Conservation (phyloP, 208 protist genomes). For the Leishmania lainsoni region DNA sequence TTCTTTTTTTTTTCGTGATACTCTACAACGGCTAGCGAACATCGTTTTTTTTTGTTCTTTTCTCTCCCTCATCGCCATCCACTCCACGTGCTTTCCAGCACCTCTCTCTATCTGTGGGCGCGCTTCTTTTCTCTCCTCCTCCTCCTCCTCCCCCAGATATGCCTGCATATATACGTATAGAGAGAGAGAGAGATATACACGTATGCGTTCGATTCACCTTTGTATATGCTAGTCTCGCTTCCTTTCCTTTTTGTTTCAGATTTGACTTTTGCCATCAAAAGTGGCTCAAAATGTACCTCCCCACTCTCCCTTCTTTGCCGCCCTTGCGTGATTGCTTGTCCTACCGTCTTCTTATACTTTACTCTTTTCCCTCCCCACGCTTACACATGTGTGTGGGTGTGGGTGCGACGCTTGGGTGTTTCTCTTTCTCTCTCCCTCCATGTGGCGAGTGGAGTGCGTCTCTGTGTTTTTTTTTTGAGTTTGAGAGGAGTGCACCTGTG, state of each 20-base stretch:
- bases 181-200: no score
- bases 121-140: background rate
- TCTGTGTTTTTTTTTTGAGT: background rate
- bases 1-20: background rate
- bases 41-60: background rate
- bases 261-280: background rate
- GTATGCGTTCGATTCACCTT: background rate
- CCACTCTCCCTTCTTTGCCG: background rate
- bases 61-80: background rate
- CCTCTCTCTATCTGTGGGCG: background rate
- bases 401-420: background rate
- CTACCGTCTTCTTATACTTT: background rate
- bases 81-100: background rate
- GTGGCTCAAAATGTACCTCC: background rate
- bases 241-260: slow-evolving; percentile 16
- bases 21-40: background rate
- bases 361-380: background rate
- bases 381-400: background rate
- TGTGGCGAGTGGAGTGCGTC: background rate
- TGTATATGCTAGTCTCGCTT: slow-evolving; percentile 5
- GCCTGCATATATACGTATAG: slow-evolving; percentile 11
- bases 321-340: background rate
- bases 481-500: background rate
- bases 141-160: background rate
- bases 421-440: background rate